Evolutionary conservation across 345 rosid genomes (phyloP).

Genomic region (Eucalyptus globulus): DNA sequence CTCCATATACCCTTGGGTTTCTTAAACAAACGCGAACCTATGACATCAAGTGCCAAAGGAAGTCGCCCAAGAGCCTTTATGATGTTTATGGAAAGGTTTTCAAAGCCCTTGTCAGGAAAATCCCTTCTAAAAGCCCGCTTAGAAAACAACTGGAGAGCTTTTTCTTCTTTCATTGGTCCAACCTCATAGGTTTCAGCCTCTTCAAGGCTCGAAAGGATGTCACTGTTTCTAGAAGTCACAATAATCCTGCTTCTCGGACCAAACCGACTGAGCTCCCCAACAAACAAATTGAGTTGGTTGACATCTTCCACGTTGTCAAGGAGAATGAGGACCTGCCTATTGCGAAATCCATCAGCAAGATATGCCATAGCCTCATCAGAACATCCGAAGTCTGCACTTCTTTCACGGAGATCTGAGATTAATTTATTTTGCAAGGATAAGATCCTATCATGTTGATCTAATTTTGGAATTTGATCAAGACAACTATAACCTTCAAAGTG

Average conservation of each 20-base stretch:
- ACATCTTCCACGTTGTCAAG: accelerated
- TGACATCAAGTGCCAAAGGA: not conserved
- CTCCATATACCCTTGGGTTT: accelerated
- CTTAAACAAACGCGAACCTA: accelerated
- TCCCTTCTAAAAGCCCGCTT: not conserved
- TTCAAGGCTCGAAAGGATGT: accelerated
- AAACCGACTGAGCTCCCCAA: not conserved
- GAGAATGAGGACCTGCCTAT: not conserved
- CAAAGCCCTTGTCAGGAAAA: not conserved
- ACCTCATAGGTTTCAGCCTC: not conserved
- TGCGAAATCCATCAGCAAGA: accelerated
- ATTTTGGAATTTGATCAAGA: accelerated
- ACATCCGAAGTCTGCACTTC: accelerated
- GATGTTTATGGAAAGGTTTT: accelerated
- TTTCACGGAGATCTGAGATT: no score
- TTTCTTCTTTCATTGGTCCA: accelerated
- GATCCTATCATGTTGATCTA: not conserved
- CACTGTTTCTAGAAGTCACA: not conserved
- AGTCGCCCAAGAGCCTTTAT: accelerated
- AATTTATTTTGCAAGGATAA: accelerated
- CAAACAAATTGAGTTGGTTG: accelerated
- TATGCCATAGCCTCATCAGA: accelerated
- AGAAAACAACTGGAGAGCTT: not conserved
- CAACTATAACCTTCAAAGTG: accelerated
- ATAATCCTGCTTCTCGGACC: not conserved